Evolutionary conservation across 345 rosid species (phyloP), one percentile per base, ranked within the genome.

Genomic region (Alliaria petiolata): DNA sequence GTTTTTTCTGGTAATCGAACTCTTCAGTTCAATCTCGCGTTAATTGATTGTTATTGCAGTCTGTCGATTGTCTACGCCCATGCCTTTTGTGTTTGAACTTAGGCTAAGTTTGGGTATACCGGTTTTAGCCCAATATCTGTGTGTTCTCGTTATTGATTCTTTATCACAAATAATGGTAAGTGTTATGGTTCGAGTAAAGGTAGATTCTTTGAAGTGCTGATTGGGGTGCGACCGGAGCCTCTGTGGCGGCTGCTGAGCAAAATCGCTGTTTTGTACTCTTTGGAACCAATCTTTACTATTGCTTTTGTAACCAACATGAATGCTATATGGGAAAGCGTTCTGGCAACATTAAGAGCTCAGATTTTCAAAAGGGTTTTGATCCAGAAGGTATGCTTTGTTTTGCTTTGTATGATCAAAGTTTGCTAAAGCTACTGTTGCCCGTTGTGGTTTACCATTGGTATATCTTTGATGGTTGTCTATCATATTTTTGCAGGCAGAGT

Each of bases 241-340:
- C 49, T 93, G 34, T 86, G 91, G 96, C 83, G 72, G 61, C 74
- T 93, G 11, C 88, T 91, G n/a, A 68, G 85, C 71, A 91, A 85
- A 76, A 78, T 89, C 35, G 98, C 83, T 26, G 47, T 87, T 45
- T 65, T 91, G 81, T 93, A 93, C 40, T 59, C 86, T 9, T 66
- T 93, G 77, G 98, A 93, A 76, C 98, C 97, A 0, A 74, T 93
- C 57, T 86, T 87, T 74, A 93, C 98, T 0, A 86, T 93, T 62
- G 71, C 84, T 39, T 93, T 89, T 80, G 90, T 89, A 9, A 80
- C 85, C 17, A 93, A 89, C 67, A 80, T 91, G 89, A 87, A 65
- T 74, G 58, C 80, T 56, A 73, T 86, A 5, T 93, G 98, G 98
- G 96, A 91, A 80, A 85, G 80, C 71, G 95, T 93, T 55, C 87